Evolutionary conservation across 768 basidiomycete species (phyloP), one percentile per base, ranked within the genome.

Genomic region (Trametes maxima): DNA sequence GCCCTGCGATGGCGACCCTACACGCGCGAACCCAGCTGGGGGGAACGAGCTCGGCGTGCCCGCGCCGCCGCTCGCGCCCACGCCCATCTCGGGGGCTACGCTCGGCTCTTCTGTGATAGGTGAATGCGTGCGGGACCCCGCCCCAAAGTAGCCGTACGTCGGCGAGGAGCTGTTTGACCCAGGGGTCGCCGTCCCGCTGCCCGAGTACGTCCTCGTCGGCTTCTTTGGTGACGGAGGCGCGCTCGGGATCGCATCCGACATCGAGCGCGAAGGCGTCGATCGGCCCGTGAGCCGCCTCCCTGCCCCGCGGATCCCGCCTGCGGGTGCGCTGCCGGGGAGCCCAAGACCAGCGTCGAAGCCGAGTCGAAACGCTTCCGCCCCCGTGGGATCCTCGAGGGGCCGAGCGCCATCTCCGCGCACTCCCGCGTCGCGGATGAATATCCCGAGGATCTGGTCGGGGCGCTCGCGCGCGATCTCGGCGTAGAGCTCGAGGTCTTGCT

Each of bases 401-500:
- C 47, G 49, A 16, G 68, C 75, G 13, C 58, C 59, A 25, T 66
- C 72, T 65, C 45, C 79, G 78, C 24, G 63, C 5, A 75, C 74
- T 25, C 76, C 77, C 14, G 88, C 90, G 67, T 96, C 91, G 21
- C 96, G 83, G 44, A 98, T 85, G 74, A 93, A 92, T 37, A 98
- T 84, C 3, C 80, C 93, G 4, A 88, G 75, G 39, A 98, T 81
- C 68, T 92, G 90, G 4, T 77, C 65, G 0, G 89, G 85, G 12
- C 86, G 78, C 57, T 92, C 87, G 17, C 76, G 73, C 0, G 96
- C 94, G 17, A 96, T 70, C 3, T 85, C 79, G 14, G 88, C 79
- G 72, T 98, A 98, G 1, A 98, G 79, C 73, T 98, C 95, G 45
- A 98, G 76, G 74, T 98, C 96, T 66, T 97, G 95, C 70, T 98